These are phyloP conservation scores for Entomortierella beljakovae DNA, from an alignment of 192 early-diverging fungal species.

Conservation along the genomic window DNA sequence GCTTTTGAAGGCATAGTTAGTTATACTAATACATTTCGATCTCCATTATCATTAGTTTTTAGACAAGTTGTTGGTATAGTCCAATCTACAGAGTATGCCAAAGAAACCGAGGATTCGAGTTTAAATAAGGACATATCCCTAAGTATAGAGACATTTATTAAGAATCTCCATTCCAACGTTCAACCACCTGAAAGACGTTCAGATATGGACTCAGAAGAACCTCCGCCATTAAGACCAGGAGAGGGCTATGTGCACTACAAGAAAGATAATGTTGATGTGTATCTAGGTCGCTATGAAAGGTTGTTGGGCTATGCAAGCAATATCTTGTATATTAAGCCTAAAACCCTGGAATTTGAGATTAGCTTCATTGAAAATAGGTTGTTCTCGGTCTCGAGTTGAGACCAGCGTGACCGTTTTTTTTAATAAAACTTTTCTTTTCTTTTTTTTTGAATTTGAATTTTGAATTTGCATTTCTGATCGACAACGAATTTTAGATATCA, in stretches of 20 bases:
- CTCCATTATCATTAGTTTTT: neutral
- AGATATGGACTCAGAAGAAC: neutral
- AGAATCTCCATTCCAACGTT: conserved; percentile 9
- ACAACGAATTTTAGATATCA: neutral
- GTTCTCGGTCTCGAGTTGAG: no score
- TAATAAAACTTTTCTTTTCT: no score
- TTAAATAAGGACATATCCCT: neutral
- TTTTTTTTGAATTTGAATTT: no score
- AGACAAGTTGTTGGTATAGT: neutral
- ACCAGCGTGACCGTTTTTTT: no score
- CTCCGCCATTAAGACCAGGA: conserved; percentile 19
- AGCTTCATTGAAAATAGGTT: neutral
- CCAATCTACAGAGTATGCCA: neutral
- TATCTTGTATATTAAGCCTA: neutral
- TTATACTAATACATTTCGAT: neutral
- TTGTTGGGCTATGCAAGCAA: conserved; percentile 31
- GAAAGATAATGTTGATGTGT: neutral
- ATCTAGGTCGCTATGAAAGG: conserved; percentile 27
- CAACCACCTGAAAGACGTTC: neutral
- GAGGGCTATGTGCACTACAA: conserved; percentile 37
- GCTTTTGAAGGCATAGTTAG: no score
- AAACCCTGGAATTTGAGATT: conserved; percentile 6
- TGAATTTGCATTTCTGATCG: neutral
- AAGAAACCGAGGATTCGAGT: neutral
- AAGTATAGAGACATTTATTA: conserved; percentile 28